Conservation (phyloP, 2,329 filamentous ascomycete species). For the Fusarium compactum region DNA sequence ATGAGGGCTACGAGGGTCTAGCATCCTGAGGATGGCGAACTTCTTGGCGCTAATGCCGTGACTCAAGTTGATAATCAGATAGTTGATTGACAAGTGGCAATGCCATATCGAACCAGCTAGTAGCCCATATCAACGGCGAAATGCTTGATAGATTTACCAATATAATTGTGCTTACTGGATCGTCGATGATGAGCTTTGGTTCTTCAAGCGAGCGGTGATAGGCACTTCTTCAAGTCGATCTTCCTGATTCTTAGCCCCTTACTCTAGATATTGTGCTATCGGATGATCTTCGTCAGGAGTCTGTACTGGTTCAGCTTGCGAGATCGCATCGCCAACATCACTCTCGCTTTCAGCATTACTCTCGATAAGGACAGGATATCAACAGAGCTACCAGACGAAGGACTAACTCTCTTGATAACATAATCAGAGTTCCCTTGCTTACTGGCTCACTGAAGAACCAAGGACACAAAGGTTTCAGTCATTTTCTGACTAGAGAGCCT, state of each 20-base stretch:
- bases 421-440: not conserved
- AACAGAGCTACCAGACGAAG: not conserved
- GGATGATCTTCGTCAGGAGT: not conserved
- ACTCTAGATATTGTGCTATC: not conserved
- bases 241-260: not conserved
- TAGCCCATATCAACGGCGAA: not conserved
- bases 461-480: not conserved
- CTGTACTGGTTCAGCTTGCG: not conserved
- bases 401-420: not conserved
- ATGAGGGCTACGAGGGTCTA: not conserved
- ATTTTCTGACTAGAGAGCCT: not conserved
- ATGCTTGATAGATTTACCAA: not conserved
- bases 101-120: not conserved
- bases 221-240: not conserved
- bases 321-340: not conserved
- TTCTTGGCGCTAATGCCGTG: not conserved
- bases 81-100: not conserved
- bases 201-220: not conserved
- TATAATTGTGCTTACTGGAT: not conserved
- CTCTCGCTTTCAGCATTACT: not conserved
- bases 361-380: not conserved
- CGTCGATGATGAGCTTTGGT: not conserved
- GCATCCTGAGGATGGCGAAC: not conserved
- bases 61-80: not conserved
- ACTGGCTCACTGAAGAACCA: not conserved